Evolutionary conservation across 2,329 filamentous ascomycete genomes (phyloP), one percentile per base, ranked within the genome.

Genomic region (Domatiomyces catenatus): DNA sequence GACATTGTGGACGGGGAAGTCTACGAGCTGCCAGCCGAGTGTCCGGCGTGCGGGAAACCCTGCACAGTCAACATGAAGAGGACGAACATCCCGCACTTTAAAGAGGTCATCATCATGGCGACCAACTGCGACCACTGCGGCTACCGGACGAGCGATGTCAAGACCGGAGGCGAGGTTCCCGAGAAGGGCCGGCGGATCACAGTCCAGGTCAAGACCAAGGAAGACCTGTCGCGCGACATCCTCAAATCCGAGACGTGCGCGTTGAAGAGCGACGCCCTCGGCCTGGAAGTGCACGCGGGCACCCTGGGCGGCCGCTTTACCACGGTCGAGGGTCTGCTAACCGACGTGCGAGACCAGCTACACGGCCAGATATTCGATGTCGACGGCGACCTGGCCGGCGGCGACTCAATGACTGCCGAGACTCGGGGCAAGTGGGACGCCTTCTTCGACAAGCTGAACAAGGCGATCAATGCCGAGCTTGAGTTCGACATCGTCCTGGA

Each of bases 61-160:
- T 95, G 89, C 69, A 80, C 81, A 3, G 94, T 93, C 8, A 89
- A 94, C 68, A 95, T 95, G 87, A 94, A 95, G 73, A 94, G 94
- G 83, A 87, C 96, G 51, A 87, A 94, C 62, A 95, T 98, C 55
- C 92, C 92, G 0, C 84, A 94, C 70, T 98, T 84, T 0, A 83
- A 86, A 52, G 78, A 56, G 53, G 57, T 50, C 19, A 51, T 28
- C 18, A 52, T 51, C 20, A 51, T 36, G 28, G 42, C 46, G 5
- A 50, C 46, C 24, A 43, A 48, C 18, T 54, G 45, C 47, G 55
- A 90, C 24, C 76, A 83, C 66, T 98, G 92, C 65, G 90, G 90
- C 52, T 94, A 96, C 72, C 83, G 87, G 55, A 92, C 84, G 59
- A 96, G 94, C 67, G 92, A 98, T 66, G 87, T 98, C 64, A 96